Base-by-base conservation (phyloP, 2,329 filamentous ascomycete genomes). In the Aquanectria penicillioides region DNA sequence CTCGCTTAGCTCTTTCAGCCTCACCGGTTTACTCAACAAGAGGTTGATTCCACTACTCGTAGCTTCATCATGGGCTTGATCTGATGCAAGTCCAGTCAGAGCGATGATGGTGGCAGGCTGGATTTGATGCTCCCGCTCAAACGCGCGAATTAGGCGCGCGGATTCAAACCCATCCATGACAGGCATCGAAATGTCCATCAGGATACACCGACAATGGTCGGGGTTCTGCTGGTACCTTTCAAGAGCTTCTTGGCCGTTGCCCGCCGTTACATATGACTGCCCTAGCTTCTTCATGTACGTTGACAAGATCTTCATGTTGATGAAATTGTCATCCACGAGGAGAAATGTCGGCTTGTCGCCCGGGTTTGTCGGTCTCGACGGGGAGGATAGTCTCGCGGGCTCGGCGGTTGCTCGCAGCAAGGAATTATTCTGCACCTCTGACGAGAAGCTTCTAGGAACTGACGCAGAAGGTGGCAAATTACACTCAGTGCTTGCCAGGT, bases 121-220 rank as follows among this genome's bases (percentile, higher is more conserved):
- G 0, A 81, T 66, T 2, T 74, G 72, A 7, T 77, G 67, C 1
- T 80, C 73, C 5, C 75, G 71, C 64, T 87, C 84, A 36, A 81
- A 75, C 0, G 77, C 74, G 2, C 84, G 77, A 25, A 86, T 85
- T 26, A 74, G 71, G 3, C 78, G 74, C 4, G 82, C 84, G 0
- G 80, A 78, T 12, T 79, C 78, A 2, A 84, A 76, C 0, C 82
- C 82, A 59, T 86, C 81, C 64, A 87, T 80, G 5, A 85, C 71
- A 0, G 84, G 84, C 84, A 87, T 87, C 53, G 78, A 84, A 3
- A 86, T 80, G 57, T 86, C 84, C 63, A 78, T 78, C 6, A 80
- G 61, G 6, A 79, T 69, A 53, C 69, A 74, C n/a, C 61, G 59
- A 25, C 68, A 77, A 3, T 66, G 40, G 0, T 62, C 59, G 0